phyloP scores from a whole-genome alignment of 257 asterid genomes.

The Verbascum thapsus region DNA sequence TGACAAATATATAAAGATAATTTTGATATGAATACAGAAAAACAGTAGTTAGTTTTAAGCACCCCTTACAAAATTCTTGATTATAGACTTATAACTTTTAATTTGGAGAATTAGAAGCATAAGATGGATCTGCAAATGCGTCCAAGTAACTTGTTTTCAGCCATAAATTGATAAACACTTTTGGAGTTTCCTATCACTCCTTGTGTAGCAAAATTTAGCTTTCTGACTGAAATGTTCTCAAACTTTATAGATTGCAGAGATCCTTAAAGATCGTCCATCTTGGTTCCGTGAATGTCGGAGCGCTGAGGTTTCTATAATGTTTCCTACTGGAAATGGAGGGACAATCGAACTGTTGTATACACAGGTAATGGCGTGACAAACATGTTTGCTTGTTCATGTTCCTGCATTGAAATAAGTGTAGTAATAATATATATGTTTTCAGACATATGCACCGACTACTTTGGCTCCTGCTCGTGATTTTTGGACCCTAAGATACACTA shows the following conservation, averaged over 20 bases:
- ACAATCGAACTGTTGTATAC: slow-evolving; percentile 84
- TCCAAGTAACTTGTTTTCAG: too few species aligned
- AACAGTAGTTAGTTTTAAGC: too few species aligned
- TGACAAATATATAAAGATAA: too few species aligned
- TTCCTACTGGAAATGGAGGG: slow-evolving; percentile 94
- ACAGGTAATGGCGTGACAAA: slow-evolving; percentile 52
- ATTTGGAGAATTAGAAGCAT: too few species aligned
- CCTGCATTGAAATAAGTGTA: neutral
- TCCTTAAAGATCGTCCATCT: slow-evolving; percentile 94
- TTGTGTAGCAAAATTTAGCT: neutral
- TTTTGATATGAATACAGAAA: too few species aligned
- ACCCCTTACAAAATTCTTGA: too few species aligned
- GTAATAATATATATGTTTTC: slow-evolving; percentile 28
- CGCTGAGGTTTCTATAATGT: slow-evolving; percentile 84
- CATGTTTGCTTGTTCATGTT: neutral
- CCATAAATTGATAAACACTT: too few species aligned
- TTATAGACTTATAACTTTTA: too few species aligned
- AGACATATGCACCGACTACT: slow-evolving; percentile 94
- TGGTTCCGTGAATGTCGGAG: slow-evolving; percentile 98
- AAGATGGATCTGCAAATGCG: too few species aligned
- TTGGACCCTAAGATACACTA: slow-evolving; percentile 97
- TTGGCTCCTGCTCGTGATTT: slow-evolving; percentile 97
- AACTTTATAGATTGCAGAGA: slow-evolving; percentile 77
- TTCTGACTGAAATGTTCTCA: neutral
- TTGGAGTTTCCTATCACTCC: too few species aligned